Percentiles rank a stretch among this genome's conserved stretches.
These are phyloP conservation scores for Fusarium heterosporum DNA, from an alignment of 2,329 filamentous ascomycete species.

Conservation along the genomic window DNA sequence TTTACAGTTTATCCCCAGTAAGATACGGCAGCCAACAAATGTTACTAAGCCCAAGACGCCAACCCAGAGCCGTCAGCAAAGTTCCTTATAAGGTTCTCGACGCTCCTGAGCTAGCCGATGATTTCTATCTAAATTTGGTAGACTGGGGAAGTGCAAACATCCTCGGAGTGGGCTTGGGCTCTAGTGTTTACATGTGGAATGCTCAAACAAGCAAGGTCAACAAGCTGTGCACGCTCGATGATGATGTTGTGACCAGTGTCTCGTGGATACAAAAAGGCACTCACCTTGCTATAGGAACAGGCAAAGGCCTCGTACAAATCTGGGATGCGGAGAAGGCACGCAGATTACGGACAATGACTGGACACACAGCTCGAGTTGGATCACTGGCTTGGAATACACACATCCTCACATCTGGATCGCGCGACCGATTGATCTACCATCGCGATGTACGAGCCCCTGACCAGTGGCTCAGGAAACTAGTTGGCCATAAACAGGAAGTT, in stretches of 20 bases:
- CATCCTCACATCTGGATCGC: slow-evolving; percentile 93
- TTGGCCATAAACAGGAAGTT: slow-evolving; percentile 97
- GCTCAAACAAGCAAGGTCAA: slow-evolving; percentile 90
- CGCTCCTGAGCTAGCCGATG: slow-evolving; percentile 93
- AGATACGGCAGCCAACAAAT: slow-evolving; percentile 93
- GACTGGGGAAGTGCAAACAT: slow-evolving; percentile 98
- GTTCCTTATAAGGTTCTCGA: slow-evolving; percentile 98
- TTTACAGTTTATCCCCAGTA: slow-evolving; percentile 95
- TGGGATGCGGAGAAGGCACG: slow-evolving; percentile 94
- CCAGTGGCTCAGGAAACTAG: slow-evolving; percentile 87
- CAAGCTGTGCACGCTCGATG: slow-evolving; percentile 90
- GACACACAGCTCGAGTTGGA: slow-evolving; percentile 92
- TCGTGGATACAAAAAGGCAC: slow-evolving; percentile 99
- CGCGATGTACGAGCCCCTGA: slow-evolving; percentile 93
- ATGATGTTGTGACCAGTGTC: slow-evolving; percentile 95
- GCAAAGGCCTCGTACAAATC: slow-evolving; percentile 94
- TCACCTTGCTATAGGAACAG: slow-evolving; percentile 93
- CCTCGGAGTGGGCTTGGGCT: slow-evolving; percentile 89
- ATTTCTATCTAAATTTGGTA: slow-evolving; percentile 97
- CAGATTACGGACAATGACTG: slow-evolving; percentile 93
- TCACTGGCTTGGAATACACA: slow-evolving; percentile 98
- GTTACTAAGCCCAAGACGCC: slow-evolving; percentile 88
- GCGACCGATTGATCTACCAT: slow-evolving; percentile 93
- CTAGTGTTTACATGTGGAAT: slow-evolving; percentile 99
- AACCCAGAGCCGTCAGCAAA: slow-evolving; percentile 91